Evolutionary conservation across 345 rosid genomes (phyloP), one percentile per base, ranked within the genome.

Genomic region (Punica granatum): DNA sequence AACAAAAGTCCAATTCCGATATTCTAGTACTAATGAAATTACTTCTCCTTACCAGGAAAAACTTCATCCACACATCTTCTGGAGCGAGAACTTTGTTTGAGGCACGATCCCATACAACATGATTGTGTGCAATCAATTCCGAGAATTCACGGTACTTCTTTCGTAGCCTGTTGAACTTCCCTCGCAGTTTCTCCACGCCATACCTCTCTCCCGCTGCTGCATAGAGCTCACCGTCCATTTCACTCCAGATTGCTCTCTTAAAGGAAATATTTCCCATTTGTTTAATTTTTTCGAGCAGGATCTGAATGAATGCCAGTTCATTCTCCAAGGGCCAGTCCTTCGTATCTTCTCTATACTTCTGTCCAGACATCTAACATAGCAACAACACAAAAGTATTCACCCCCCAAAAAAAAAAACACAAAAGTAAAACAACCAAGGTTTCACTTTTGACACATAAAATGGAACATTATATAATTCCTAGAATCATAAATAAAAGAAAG

Each of bases 81-180:
- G 66, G 66, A 63, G 66, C 66, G 10, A 42, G 43, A 63, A 37
- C 49, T 39, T 63, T 63, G 66, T 63, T 63, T 30, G 46, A 36
- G 15, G 18, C 32, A 63, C 21, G 66, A 63, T 63, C 66, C 66
- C 66, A 63, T 13, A 26, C 31, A 15, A 63, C 66, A 12, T 42
- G 48, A n/a, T 12, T 41, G 25, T 63, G 66, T 0, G 43, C 28
- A 30, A 63, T 63, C 42, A 63, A 37, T 42, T 33, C 48, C 4
- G 66, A 63, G 46, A 63, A 63, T 39, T 63, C 66, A 39, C 66
- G 66, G 11, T 36, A 63, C 66, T 63, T 63, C 31, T 42, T 63
- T 16, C 66, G 43, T 23, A 63, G 49, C 48, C 66, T 37, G 66
- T 63, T 63, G 49, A 63, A 63, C 33, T 63, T 63, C 32, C 66